Conservation (phyloP, 169 alveolate genomes). For the Eimeria brunetti region DNA sequence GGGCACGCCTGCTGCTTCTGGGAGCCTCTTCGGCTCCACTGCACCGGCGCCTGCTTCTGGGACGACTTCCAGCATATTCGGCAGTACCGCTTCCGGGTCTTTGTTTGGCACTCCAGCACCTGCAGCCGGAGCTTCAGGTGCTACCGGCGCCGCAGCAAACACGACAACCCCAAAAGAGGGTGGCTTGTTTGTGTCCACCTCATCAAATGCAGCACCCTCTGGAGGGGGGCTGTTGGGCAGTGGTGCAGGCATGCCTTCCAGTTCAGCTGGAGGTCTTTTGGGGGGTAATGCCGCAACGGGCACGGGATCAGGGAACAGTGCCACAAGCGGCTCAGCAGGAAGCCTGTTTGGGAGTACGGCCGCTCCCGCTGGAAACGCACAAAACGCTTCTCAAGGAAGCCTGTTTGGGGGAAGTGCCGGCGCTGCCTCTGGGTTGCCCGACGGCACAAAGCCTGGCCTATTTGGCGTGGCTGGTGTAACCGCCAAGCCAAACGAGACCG, state of each 20-base stretch:
- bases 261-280: slow-evolving; percentile 10
- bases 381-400: slow-evolving; percentile 32
- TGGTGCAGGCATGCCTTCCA: slow-evolving; percentile 27
- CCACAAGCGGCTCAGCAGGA: neutral
- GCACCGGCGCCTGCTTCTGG: slow-evolving; percentile 8
- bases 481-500: slow-evolving; percentile 9
- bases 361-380: slow-evolving; percentile 25
- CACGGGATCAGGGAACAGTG: slow-evolving; percentile 25
- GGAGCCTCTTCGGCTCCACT: slow-evolving; percentile 55
- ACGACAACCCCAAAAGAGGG: slow-evolving; percentile 34
- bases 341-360: slow-evolving; percentile 43
- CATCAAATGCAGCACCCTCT: slow-evolving; percentile 8
- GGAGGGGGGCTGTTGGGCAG: slow-evolving; percentile 32
- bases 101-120: slow-evolving; percentile 33
- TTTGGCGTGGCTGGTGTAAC: slow-evolving; percentile 45
- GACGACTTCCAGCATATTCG: slow-evolving; percentile 17
- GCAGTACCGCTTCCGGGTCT: slow-evolving; percentile 8
- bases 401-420: slow-evolving; percentile 63
- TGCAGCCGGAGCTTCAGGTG: neutral
- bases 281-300: neutral
- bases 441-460: slow-evolving; percentile 24
- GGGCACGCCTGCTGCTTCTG: slow-evolving; percentile 26
- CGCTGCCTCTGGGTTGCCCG: slow-evolving; percentile 28
- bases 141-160: neutral
- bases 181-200: slow-evolving; percentile 21